A percentile compares a stretch with the other conserved stretches of the same genome.
Conservation (phyloP, 148 eudicot genomes). For the Rheum nobile region DNA sequence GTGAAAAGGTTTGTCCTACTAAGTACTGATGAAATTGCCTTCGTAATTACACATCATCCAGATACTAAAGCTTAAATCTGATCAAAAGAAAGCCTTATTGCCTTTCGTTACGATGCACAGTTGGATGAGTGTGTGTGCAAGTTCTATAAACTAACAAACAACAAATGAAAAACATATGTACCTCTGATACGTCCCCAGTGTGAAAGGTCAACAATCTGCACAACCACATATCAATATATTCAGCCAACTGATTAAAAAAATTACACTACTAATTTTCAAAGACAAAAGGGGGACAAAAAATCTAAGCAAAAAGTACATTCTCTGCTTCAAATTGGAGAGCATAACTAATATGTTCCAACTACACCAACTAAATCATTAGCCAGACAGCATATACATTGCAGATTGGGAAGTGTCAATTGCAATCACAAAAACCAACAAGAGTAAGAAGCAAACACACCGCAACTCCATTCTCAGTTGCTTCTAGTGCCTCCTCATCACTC, state of each 20-base stretch:
- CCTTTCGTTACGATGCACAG: neutral
- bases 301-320: neutral
- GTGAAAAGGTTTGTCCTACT: neutral
- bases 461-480: slow-evolving; percentile 31
- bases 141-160: neutral
- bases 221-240: neutral
- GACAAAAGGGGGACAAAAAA: neutral
- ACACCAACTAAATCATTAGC: neutral
- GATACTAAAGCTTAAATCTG: neutral
- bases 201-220: slow-evolving; percentile 60
- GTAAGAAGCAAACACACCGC: slow-evolving; percentile 28
- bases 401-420: neutral
- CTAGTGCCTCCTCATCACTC: slow-evolving; percentile 39
- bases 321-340: neutral
- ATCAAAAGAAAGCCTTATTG: neutral
- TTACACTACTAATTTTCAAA: neutral
- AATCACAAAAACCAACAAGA: neutral
- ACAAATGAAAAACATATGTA: slow-evolving; percentile 7
- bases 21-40: neutral
- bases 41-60: neutral
- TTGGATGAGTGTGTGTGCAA: neutral
- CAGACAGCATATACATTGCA: neutral
- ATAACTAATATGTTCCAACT: neutral
- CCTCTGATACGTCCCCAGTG: slow-evolving; percentile 65
- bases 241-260: neutral